Percentiles rank a stretch among this genome's conserved stretches.
Evolutionary conservation across 2,329 filamentous ascomycete genomes (phyloP).

Genomic region (Aurifilum marmelostoma): DNA sequence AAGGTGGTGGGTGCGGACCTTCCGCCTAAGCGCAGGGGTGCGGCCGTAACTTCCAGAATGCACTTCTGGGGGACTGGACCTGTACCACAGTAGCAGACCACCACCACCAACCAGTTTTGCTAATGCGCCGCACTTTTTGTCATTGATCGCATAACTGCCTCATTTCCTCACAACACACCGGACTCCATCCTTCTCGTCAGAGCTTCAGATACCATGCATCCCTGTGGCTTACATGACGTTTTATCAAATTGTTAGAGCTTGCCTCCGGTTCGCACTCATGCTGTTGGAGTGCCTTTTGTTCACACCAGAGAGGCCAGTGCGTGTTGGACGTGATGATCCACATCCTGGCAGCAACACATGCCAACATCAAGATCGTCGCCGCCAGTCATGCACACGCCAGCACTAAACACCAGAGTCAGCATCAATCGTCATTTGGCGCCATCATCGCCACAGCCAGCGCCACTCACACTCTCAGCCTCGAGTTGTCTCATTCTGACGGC

Average conservation of each 20-base stretch:
- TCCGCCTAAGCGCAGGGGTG: background rate
- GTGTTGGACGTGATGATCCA: background rate
- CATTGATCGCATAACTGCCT: background rate
- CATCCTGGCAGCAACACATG: background rate
- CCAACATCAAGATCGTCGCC: background rate
- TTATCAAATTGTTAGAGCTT: background rate
- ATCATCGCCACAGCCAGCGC: background rate
- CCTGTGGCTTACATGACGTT: background rate
- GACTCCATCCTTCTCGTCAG: background rate
- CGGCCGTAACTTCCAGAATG: background rate
- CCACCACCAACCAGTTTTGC: too few relatives aligned
- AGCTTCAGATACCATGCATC: background rate
- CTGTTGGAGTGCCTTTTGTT: background rate
- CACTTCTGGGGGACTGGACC: background rate
- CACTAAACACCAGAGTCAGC: background rate
- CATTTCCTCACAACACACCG: background rate
- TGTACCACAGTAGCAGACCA: too few relatives aligned
- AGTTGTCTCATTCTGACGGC: constrained; percentile 6
- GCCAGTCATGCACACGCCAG: background rate
- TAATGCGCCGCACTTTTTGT: background rate
- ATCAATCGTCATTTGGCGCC: background rate
- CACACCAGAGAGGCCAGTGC: background rate
- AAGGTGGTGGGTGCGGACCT: background rate
- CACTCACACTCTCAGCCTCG: constrained; percentile 1
- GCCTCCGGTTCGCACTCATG: background rate